Conservation (phyloP, 2,329 filamentous ascomycete species). For the Chaetoscypha palmicola region DNA sequence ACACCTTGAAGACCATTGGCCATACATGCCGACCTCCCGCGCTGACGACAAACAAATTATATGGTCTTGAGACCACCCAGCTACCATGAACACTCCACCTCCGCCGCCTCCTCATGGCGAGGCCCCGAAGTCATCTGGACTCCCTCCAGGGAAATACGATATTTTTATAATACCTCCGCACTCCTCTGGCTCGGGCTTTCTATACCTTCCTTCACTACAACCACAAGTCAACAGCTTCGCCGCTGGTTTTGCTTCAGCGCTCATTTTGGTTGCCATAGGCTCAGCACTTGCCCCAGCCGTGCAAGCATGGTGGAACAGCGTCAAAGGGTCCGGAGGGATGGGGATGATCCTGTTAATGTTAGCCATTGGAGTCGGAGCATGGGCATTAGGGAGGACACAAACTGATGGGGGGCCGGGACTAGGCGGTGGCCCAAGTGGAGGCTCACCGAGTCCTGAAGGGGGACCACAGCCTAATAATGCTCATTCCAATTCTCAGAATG, state of each 20-base stretch:
- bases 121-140: slow-evolving; percentile 61
- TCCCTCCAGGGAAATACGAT: slow-evolving; percentile 89
- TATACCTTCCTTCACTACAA: slow-evolving; percentile 86
- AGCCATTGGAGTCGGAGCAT: slow-evolving; percentile 68
- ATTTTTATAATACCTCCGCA: slow-evolving; percentile 96
- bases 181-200: slow-evolving; percentile 78
- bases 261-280: slow-evolving; percentile 67
- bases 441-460: slow-evolving; percentile 10
- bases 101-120: slow-evolving; percentile 82
- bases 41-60: slow-evolving; percentile 2
- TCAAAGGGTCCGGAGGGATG: slow-evolving; percentile 64
- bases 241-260: slow-evolving; percentile 72
- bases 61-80: slow-evolving; percentile 12
- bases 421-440: slow-evolving; percentile 20
- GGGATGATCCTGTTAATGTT: slow-evolving; percentile 66
- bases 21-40: background rate
- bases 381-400: slow-evolving; percentile 65
- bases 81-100: slow-evolving; percentile 44
- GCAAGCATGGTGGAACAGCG: slow-evolving; percentile 63
- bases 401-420: slow-evolving; percentile 37
- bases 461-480: slow-evolving; percentile 15
- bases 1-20: background rate
- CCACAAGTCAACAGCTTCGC: slow-evolving; percentile 86
- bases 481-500: slow-evolving; percentile 21
- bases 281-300: slow-evolving; percentile 67